Conservation (phyloP, 2,329 filamentous ascomycete species). For the Colletotrichum spaethianum region DNA sequence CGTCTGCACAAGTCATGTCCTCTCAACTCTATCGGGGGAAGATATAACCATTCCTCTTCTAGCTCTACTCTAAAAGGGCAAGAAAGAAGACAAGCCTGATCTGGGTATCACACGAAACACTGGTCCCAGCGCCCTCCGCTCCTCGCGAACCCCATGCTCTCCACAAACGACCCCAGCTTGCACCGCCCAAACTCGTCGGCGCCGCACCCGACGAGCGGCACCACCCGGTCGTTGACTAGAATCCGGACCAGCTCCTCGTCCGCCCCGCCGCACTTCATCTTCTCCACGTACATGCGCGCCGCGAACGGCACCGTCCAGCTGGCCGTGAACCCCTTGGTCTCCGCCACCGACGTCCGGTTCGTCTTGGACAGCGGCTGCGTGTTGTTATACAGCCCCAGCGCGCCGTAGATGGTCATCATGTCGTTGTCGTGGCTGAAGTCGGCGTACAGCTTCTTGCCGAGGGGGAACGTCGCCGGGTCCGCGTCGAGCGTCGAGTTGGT, state of each 20-base stretch:
- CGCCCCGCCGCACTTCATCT: slow-evolving; percentile 75
- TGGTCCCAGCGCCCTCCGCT: slow-evolving; percentile 80
- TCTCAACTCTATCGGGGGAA: background rate
- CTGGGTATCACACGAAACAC: slow-evolving; percentile 63
- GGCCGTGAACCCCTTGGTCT: slow-evolving; percentile 79
- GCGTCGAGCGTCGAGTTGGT: slow-evolving; percentile 85
- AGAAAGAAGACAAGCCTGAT: background rate
- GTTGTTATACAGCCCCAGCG: slow-evolving; percentile 82
- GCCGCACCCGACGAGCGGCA: slow-evolving; percentile 78
- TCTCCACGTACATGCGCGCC: slow-evolving; percentile 87
- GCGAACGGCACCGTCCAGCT: slow-evolving; percentile 88
- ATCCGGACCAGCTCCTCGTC: slow-evolving; percentile 80
- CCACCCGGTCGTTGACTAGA: slow-evolving; percentile 86
- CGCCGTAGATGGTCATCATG: slow-evolving; percentile 82
- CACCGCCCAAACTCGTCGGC: slow-evolving; percentile 82
- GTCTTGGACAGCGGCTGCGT: slow-evolving; percentile 69
- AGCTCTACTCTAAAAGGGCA: background rate
- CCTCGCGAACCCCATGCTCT: slow-evolving; percentile 81
- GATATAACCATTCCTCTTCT: too few species aligned
- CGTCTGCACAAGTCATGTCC: background rate
- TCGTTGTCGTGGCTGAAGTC: slow-evolving; percentile 96
- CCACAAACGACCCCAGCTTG: slow-evolving; percentile 77
- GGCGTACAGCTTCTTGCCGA: slow-evolving; percentile 79
- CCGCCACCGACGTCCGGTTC: slow-evolving; percentile 59
- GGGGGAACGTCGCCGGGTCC: slow-evolving; percentile 78